Conservation (phyloP, 257 asterid species). For the Solanum chiquidenum region DNA sequence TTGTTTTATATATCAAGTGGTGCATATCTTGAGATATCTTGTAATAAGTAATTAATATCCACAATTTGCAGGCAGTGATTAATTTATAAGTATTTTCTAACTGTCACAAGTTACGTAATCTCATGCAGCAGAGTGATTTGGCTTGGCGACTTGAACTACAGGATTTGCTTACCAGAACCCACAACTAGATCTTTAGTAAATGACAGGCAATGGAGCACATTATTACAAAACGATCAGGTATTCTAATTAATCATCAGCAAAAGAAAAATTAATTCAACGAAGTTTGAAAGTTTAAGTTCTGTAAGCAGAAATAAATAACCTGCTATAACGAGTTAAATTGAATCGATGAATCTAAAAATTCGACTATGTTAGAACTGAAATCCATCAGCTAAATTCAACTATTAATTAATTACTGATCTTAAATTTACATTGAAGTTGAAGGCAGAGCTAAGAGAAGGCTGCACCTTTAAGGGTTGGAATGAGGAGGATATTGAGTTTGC, state of each 20-base stretch:
- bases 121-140: conserved; percentile 45
- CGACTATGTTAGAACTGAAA: neutral
- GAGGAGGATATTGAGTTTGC: conserved; percentile 50
- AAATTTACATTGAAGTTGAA: conserved; percentile 29
- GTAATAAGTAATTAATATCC: neutral
- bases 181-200: conserved; percentile 44
- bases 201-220: conserved; percentile 35
- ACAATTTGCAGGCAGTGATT: neutral
- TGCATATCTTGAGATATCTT: neutral
- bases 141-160: conserved; percentile 67
- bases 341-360: neutral
- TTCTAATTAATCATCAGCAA: neutral
- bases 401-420: neutral
- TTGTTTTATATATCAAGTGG: neutral
- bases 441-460: conserved; percentile 45
- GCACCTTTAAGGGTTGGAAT: conserved; percentile 45
- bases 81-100: neutral
- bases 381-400: neutral
- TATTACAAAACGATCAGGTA: conserved; percentile 59
- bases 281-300: neutral
- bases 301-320: neutral
- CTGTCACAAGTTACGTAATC: neutral
- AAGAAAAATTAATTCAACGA: neutral
- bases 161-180: conserved; percentile 49
- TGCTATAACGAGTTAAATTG: neutral